Conservation (phyloP, 2,329 filamentous ascomycete species). For the Colletotrichum coccodes region DNA sequence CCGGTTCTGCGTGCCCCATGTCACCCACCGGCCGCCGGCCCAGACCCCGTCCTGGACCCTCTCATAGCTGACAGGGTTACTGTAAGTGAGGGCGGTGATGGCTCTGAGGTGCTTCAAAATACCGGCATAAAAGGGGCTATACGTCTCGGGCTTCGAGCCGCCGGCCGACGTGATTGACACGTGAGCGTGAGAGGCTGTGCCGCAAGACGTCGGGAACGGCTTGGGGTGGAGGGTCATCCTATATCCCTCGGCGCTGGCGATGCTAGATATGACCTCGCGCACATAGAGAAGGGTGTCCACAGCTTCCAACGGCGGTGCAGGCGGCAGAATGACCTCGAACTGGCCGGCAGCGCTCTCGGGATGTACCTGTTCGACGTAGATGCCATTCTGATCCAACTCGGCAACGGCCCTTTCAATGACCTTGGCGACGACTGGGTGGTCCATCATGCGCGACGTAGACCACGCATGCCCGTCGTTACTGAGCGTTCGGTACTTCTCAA, state of each 20-base stretch:
- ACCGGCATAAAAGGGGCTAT: conserved; percentile 77
- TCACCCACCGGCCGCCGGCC: conserved; percentile 81
- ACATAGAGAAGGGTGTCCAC: conserved; percentile 78
- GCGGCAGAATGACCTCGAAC: conserved; percentile 79
- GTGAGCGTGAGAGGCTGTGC: conserved; percentile 77
- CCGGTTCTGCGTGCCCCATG: conserved; percentile 86
- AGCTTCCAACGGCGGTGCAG: conserved; percentile 70
- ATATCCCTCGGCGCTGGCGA: conserved; percentile 70
- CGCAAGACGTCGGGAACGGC: conserved; percentile 66
- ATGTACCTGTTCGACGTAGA: conserved; percentile 78
- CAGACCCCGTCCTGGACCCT: conserved; percentile 76
- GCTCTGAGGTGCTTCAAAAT: conserved; percentile 73
- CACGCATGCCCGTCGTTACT: conserved; percentile 75
- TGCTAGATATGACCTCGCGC: conserved; percentile 73
- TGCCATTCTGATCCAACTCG: conserved; percentile 68
- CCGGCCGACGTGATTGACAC: conserved; percentile 68
- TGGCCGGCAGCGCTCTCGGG: conserved; percentile 79
- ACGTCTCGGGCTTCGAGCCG: conserved; percentile 53
- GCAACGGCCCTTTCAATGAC: conserved; percentile 74
- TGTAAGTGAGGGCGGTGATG: conserved; percentile 76
- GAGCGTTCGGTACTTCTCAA: conserved; percentile 53
- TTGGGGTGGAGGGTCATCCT: conserved; percentile 80
- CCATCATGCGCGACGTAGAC: conserved; percentile 72
- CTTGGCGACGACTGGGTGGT: conserved; percentile 64
- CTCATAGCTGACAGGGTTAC: conserved; percentile 74